A percentile compares a stretch with the other conserved stretches of the same genome.
Evolutionary conservation across 1,284 basidiomycete species (phyloP).

Genomic region (Fomitopsis palustris): DNA sequence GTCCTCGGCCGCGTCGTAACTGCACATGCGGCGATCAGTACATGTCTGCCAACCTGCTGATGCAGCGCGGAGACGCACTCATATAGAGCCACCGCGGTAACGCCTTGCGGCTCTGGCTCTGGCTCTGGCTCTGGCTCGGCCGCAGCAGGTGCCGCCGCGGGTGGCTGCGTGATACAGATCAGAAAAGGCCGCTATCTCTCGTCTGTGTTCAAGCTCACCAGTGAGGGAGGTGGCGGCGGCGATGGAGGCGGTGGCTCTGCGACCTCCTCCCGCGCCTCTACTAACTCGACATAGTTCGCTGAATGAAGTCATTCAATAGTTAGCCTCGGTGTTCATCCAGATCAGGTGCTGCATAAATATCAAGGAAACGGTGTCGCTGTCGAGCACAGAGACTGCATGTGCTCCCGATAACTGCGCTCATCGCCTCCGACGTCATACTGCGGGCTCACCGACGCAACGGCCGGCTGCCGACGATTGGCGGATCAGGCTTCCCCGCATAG

Average conservation of each 20-base stretch:
- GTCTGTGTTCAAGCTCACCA: neutral
- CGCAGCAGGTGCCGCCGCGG: conserved; percentile 37
- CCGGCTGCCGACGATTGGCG: neutral
- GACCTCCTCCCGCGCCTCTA: conserved; percentile 40
- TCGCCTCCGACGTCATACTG: too few relatives aligned
- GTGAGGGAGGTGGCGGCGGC: conserved; percentile 19
- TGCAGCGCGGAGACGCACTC: conserved; percentile 48
- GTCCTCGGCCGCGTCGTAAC: conserved; percentile 84
- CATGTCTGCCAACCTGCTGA: neutral
- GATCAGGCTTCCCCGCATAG: neutral
- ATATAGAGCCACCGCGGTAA: conserved; percentile 73
- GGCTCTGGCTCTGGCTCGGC: conserved; percentile 26
- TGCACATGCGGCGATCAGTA: conserved; percentile 24
- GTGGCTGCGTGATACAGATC: conserved; percentile 19
- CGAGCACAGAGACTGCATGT: too few relatives aligned
- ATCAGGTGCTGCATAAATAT: too few relatives aligned
- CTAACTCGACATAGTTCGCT: conserved; percentile 81
- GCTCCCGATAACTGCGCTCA: too few relatives aligned
- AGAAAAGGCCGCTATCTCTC: neutral
- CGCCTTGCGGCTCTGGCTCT: conserved; percentile 32
- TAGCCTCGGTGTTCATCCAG: neutral
- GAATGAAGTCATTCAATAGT: neutral
- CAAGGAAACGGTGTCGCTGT: too few relatives aligned
- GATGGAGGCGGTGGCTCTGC: conserved; percentile 37
- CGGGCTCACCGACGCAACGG: too few relatives aligned